Base-by-base conservation (phyloP, 1,284 basidiomycete genomes). In the Thelephora terrestris region DNA sequence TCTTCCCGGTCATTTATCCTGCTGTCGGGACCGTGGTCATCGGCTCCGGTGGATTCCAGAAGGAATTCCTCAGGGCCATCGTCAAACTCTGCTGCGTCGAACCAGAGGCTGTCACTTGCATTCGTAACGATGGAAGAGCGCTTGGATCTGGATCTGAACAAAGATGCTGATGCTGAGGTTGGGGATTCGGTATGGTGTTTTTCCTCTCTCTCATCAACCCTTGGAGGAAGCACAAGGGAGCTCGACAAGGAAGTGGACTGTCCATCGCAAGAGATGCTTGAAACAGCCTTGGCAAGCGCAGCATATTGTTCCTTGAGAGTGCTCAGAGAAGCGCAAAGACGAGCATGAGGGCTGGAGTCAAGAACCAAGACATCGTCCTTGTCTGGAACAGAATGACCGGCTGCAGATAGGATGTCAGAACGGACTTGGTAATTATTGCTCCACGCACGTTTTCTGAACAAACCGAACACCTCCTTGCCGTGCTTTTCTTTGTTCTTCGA, bases 71-170 rank as follows among this genome's bases (percentile, higher is more conserved):
- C 76, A 7, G 80, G 76, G 1, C 80, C 75, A 53, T 77, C 71
- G 43, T 68, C 64, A 27, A 64, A 71, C 50, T 77, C 77, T 18
- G 67, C 59, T 12, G 85, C 85, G 54, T 88, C 85, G 57, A 75
- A 88, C 85, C 85, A 88, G 55, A 85, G 75, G 48, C 75, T 71
- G 17, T 71, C 73, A 49, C 79, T 81, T 47, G 76, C 80, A n/a
- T 71, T 61, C 20, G 73, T 81, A 20, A 69, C 60, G 18, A 72
- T 66, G 9, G 81, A 83, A 50, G 70, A 61, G 27, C 75, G 73
- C 38, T 70, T 70, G 14, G 68, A 66, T 29, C 57, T 64, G 39
- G 64, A 64, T 2, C 60, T 59, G n/a, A 65, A 56, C 10, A 68
- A 62, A 6, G 59, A 47, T 48, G 64, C 49, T 45, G 58, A 48